These are phyloP conservation scores for Ophiostoma piceae DNA, from an alignment of 2,329 filamentous ascomycete genomes.

Conservation along the genomic window DNA sequence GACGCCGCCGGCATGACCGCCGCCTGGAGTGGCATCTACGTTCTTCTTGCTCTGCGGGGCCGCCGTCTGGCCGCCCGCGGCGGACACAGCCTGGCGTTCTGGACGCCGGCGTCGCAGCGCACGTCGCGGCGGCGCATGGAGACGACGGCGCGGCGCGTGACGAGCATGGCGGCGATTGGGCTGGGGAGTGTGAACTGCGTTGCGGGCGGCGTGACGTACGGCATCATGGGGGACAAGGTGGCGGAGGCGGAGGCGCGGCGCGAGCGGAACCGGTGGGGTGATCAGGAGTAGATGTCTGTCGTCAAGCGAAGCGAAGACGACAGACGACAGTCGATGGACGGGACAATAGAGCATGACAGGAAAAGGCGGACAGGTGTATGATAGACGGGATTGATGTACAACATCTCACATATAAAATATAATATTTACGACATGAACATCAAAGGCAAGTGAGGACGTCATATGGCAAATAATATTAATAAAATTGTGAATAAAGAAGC, in stretches of 20 bases:
- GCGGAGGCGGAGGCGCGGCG: conserved; percentile 45
- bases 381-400: too few relatives aligned
- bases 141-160: conserved; percentile 40
- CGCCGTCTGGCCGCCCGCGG: conserved; percentile 30
- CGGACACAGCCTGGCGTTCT: conserved; percentile 23
- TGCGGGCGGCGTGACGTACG: conserved; percentile 49
- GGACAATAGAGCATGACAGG: too few relatives aligned
- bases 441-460: too few relatives aligned
- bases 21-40: conserved; percentile 54
- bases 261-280: conserved; percentile 49
- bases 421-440: too few relatives aligned
- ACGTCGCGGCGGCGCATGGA: conserved; percentile 38
- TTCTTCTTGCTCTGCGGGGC: conserved; percentile 49
- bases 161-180: conserved; percentile 48
- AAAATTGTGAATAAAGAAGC: too few relatives aligned
- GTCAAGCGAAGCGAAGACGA: too few relatives aligned
- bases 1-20: conserved; percentile 52
- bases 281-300: neutral
- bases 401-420: too few relatives aligned
- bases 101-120: conserved; percentile 31
- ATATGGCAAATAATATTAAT: too few relatives aligned
- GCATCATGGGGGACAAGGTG: conserved; percentile 44
- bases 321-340: too few relatives aligned
- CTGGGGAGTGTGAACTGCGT: conserved; percentile 46
- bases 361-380: too few relatives aligned